These are phyloP conservation scores for Arbutus unedo DNA, from an alignment of 148 eudicot genomes.

Conservation along the genomic window DNA sequence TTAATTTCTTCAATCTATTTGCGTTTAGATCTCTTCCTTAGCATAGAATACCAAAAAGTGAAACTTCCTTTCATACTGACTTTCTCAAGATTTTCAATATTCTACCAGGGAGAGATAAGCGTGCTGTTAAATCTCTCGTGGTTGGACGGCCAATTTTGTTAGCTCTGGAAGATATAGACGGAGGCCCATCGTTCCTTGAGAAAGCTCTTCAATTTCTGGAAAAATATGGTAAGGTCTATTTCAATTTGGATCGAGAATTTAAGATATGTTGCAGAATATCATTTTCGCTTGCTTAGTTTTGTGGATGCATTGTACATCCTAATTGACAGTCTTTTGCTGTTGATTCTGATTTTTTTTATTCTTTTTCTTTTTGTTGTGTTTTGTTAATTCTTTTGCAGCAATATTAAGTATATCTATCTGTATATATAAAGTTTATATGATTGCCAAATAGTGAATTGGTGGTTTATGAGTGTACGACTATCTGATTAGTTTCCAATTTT, in stretches of 20 bases:
- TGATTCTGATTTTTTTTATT: neutral
- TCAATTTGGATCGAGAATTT: neutral
- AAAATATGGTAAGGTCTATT: conserved; percentile 57
- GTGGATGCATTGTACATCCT: conserved; percentile 12
- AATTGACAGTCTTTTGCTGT: neutral
- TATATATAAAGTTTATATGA: neutral
- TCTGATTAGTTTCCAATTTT: neutral
- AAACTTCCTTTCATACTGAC: conserved; percentile 6
- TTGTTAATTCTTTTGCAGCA: neutral
- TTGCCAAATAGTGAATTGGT: neutral
- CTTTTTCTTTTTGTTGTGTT: neutral
- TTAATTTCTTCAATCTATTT: conserved; percentile 14
- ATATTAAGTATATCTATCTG: neutral
- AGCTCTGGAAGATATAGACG: conserved; percentile 97
- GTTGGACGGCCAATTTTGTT: conserved; percentile 97
- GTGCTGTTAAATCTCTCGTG: conserved; percentile 92
- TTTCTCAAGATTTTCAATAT: conserved; percentile 2
- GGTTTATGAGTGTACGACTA: neutral
- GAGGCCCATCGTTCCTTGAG: conserved; percentile 98
- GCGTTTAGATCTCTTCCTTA: neutral
- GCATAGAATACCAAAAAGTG: conserved; percentile 4
- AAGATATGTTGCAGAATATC: neutral
- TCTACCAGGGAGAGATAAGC: conserved; percentile 82
- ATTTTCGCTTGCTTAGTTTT: neutral
- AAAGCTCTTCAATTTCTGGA: conserved; percentile 96